Base-by-base conservation (phyloP, 2,329 filamentous ascomycete genomes). In the Colletotrichum higginsianum region DNA sequence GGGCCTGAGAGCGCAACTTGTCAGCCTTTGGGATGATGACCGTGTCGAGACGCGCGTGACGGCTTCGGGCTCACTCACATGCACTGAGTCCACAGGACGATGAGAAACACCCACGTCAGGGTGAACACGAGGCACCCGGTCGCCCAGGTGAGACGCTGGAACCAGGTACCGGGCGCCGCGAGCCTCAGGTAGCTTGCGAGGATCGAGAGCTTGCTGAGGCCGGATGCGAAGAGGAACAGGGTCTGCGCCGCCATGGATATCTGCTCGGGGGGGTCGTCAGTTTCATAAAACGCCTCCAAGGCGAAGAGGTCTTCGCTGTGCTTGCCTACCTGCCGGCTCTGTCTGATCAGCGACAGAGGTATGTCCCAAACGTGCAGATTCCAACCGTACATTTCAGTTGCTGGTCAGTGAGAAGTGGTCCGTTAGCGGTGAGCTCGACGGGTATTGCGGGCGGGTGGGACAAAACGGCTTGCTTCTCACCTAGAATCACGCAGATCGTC, bases 171-270 rank as follows among this genome's bases (percentile, higher is more conserved):
- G 12, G 71, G 61, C 0, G 79, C 78, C 1, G 82, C 82, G n/a
- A 85, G 80, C 13, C 83, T 77, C 2, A 84, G 76, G 67, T 85
- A 85, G 40, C 80, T 82, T 4, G 79, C 67, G 2, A 85, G 77
- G 40, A 85, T 84, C 1, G 83, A 84, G 2, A 80, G 65, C 68
- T 85, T 85, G 21, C 81, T 78, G 2, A 83, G 71, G 0, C 77
- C 77, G 0, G 82, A 83, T 7, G 82, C 79, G 26, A 82, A 79
- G 9, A 84, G 57, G 69, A 84, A 85, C 8, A 84, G 74, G 18
- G 79, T 80, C 75, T 84, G 82, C 1, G 76, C 81, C 7, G 82
- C 81, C 15, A 84, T 77, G 15, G 83, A 84, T 16, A 84, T 78
- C 71, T 84, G 74, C 30, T 30, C 77, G 73, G 3, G 6, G 6